Evolutionary conservation across 2,329 filamentous ascomycete species (phyloP).

Genomic region (Aspergillus puulaauensis): DNA sequence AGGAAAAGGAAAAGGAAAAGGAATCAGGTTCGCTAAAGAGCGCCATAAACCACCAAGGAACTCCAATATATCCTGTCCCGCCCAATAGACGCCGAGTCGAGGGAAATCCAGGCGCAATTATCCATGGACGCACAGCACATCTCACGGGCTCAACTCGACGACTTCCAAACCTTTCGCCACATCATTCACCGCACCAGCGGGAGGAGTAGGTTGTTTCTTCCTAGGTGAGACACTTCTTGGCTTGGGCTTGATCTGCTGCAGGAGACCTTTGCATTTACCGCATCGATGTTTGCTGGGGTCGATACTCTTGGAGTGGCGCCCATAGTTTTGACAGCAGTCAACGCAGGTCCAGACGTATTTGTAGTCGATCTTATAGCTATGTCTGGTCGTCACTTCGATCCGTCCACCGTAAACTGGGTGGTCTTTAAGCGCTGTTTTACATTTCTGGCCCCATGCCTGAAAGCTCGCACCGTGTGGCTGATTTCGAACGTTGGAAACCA

Average conservation of each 20-base stretch:
- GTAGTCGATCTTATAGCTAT: constrained; percentile 85
- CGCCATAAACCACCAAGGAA: neutral
- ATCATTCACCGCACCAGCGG: neutral
- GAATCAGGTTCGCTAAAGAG: neutral
- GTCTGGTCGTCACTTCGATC: constrained; percentile 82
- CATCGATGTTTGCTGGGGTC: constrained; percentile 71
- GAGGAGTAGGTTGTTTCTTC: constrained; percentile 21
- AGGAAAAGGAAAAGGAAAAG: neutral
- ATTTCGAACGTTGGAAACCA: constrained; percentile 72
- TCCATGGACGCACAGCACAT: neutral
- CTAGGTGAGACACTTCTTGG: constrained; percentile 53
- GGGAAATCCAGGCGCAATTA: no score
- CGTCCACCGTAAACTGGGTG: constrained; percentile 58
- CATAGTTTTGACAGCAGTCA: constrained; percentile 69
- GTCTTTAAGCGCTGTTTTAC: constrained; percentile 34
- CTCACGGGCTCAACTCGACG: neutral
- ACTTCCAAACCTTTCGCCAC: constrained; percentile 2
- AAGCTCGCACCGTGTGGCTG: constrained; percentile 84
- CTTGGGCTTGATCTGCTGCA: constrained; percentile 77
- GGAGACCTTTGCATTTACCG: constrained; percentile 67
- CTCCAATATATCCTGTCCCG: neutral
- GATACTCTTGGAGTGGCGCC: constrained; percentile 83
- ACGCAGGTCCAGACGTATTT: constrained; percentile 85
- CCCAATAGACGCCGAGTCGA: neutral
- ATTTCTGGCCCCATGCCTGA: constrained; percentile 63